These are phyloP conservation scores for Paradendryphiella salina DNA, from an alignment of 2,329 filamentous ascomycete genomes.

Conservation along the genomic window DNA sequence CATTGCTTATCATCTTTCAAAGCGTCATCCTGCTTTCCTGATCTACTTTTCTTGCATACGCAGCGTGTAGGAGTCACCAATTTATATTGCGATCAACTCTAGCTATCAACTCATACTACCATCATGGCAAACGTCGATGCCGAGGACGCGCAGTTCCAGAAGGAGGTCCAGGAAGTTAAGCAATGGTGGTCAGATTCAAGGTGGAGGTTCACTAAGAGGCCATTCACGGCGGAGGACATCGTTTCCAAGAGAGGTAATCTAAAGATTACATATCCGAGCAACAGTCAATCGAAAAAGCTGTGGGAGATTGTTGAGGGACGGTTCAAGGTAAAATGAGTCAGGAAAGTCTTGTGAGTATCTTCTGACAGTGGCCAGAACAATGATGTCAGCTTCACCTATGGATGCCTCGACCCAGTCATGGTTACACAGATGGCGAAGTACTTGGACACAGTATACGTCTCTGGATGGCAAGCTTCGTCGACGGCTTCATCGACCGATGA, in stretches of 20 bases:
- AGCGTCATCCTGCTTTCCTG: not conserved
- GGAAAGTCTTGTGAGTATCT: not conserved
- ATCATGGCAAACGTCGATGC: constrained; percentile 55
- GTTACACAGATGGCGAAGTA: constrained; percentile 99
- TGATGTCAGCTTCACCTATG: constrained; percentile 92
- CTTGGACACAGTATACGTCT: constrained; percentile 97
- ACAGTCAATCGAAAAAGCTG: constrained; percentile 87
- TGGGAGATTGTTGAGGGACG: constrained; percentile 86
- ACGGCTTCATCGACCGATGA: constrained; percentile 94
- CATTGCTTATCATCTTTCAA: constrained; percentile 23
- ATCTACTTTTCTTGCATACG: constrained; percentile 1
- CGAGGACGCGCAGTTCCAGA: constrained; percentile 73
- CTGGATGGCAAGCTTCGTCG: constrained; percentile 97
- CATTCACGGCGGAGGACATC: constrained; percentile 96
- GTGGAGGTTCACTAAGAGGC: constrained; percentile 90
- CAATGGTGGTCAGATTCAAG: constrained; percentile 90
- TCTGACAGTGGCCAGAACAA: constrained; percentile 61
- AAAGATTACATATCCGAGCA: constrained; percentile 89
- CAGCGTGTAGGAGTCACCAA: not conserved
- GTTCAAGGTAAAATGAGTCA: constrained; percentile 66
- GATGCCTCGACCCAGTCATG: constrained; percentile 97
- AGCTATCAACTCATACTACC: not conserved
- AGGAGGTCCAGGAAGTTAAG: constrained; percentile 87
- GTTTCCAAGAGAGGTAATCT: constrained; percentile 92
- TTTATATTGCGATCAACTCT: too few relatives aligned